phyloP scores from a whole-genome alignment of 768 basidiomycete genomes.

The Tulasnella sp. region DNA sequence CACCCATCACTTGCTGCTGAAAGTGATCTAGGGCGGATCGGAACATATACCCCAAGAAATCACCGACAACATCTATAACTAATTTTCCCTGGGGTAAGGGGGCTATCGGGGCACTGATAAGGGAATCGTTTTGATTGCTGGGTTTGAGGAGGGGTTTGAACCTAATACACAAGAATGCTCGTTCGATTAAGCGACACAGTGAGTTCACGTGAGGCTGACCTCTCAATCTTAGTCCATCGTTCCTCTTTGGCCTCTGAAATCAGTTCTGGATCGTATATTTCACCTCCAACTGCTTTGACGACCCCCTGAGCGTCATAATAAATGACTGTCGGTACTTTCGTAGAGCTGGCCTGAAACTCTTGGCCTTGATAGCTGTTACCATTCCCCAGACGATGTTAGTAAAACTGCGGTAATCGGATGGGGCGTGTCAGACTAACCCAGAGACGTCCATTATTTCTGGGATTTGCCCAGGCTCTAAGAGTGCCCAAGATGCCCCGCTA shows the following conservation, averaged over 20 bases:
- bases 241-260: no score
- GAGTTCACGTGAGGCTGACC: no score
- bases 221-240: no score
- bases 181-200: no score
- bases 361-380: constrained; percentile 3
- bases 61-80: neutral
- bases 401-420: no score
- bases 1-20: no score
- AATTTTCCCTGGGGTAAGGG: neutral
- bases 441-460: constrained; percentile 74
- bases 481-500: constrained; percentile 71
- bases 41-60: constrained; percentile 3
- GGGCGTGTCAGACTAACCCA: constrained; percentile 47
- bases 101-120: neutral
- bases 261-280: no score
- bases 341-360: neutral
- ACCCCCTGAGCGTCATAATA: neutral
- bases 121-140: neutral
- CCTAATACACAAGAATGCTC: neutral
- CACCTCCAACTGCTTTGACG: neutral
- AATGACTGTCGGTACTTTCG: constrained; percentile 2
- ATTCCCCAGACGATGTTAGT: no score
- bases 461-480: constrained; percentile 67
- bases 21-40: neutral
- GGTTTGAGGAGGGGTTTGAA: neutral